Base-by-base conservation (phyloP, 768 basidiomycete species). In the Collybiopsis confluens region DNA sequence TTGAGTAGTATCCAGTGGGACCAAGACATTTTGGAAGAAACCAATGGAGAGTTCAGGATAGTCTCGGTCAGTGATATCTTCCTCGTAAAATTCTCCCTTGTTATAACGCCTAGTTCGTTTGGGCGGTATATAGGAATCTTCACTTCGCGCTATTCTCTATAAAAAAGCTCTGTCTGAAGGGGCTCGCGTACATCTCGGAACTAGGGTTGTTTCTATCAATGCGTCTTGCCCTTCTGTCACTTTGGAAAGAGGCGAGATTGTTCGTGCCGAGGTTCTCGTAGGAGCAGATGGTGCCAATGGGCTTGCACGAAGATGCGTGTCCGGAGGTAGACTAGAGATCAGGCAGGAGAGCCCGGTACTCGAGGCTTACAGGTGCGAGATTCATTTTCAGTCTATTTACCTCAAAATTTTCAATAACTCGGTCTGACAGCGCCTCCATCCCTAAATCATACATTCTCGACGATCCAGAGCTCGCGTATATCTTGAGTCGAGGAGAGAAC, bases 281-380 rank as follows among this genome's bases (percentile, higher is more conserved):
- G 82, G 82, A 13, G 81, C 83, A 1, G 83, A 84, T 57, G 83
- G 83, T 2, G 57, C 61, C 23, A 58, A 61, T 4, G 79, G 81
- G 20, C 21, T 76, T 27, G 65, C 73, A 7, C 60, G 71, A 5
- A 28, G 33, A 37, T 36, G 23, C 42, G 35, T 65, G 61, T 21
- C 60, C 67, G 62, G 65, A 16, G 50, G 54, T 13, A 55, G 58
- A 18, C 42, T 24, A n/a, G 62, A 57, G 0, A 53, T 60, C 4
- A 54, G 58, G 3, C 56, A 63, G 57, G 16, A 60, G 50, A 46
- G 61, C 40, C 46, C n/a, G 2, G 33, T 35, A 15, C 21, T 67
- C 57, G 62, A 73, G 37, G 67, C 81, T 56, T 83, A 79, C 58
- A 75, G 74, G 80, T 79, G 49, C 54, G 66, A 54, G 24, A 46